These are phyloP conservation scores for Prunus campanulata DNA, from an alignment of 306 rosid genomes.

Conservation along the genomic window DNA sequence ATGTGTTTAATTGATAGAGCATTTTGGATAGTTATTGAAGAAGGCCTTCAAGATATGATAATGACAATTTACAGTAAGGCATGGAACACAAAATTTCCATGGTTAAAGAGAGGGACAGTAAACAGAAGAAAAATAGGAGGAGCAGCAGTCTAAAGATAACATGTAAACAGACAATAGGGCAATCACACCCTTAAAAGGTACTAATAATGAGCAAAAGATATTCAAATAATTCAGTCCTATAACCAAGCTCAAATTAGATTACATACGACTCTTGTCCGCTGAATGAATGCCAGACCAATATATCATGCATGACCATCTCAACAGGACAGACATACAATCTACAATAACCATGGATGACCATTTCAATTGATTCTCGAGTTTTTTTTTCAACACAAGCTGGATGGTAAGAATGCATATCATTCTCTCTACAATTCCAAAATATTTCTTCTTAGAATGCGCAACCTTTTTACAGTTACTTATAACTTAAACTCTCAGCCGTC, in stretches of 20 bases:
- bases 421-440: neutral
- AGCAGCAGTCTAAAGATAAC: too few species aligned
- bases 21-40: neutral
- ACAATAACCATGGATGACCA: neutral
- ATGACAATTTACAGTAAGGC: neutral
- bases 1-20: neutral
- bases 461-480: neutral
- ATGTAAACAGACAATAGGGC: too few species aligned
- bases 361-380: neutral
- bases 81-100: neutral
- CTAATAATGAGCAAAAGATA: too few species aligned
- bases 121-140: neutral
- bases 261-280: neutral
- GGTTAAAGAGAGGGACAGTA: neutral
- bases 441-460: neutral
- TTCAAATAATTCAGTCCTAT: too few species aligned
- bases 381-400: too few species aligned
- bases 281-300: neutral
- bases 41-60: neutral
- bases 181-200: too few species aligned
- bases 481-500: neutral
- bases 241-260: too few species aligned
- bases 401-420: neutral
- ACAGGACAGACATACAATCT: too few species aligned
- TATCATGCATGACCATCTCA: neutral